Evolutionary conservation across 768 basidiomycete species (phyloP).

Genomic region (Rubroboletus pulcherrimus): DNA sequence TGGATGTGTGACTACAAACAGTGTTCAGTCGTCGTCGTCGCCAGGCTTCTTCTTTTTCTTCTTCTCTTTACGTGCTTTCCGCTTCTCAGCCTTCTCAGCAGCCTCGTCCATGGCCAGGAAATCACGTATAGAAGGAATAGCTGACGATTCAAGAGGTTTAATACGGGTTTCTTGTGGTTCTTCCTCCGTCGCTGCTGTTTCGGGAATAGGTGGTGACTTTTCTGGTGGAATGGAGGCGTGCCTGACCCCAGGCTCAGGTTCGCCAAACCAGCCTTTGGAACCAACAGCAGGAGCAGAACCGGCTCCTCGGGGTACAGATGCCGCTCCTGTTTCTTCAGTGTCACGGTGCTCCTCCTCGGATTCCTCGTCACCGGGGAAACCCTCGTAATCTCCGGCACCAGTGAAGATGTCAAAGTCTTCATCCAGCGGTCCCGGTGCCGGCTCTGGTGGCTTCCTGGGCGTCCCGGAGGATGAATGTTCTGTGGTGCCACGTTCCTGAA

Average conservation of each 20-base stretch:
- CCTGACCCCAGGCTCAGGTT: slow-evolving; percentile 31
- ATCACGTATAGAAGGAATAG: slow-evolving; percentile 78
- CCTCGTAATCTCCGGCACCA: slow-evolving; percentile 79
- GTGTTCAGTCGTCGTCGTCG: slow-evolving; percentile 31
- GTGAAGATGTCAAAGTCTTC: slow-evolving; percentile 86
- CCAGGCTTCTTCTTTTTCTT: slow-evolving; percentile 39
- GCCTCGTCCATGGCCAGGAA: slow-evolving; percentile 76
- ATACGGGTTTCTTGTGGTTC: slow-evolving; percentile 52
- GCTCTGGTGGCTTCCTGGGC: slow-evolving; percentile 10
- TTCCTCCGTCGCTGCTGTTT: slow-evolving; percentile 15
- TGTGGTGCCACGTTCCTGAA: background rate
- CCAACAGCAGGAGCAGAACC: slow-evolving; percentile 1
- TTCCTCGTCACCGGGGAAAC: slow-evolving; percentile 56
- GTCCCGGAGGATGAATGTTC: slow-evolving; percentile 7
- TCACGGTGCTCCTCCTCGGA: slow-evolving; percentile 36
- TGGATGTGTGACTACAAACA: background rate
- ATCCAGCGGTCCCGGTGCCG: slow-evolving; percentile 27
- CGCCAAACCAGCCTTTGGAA: slow-evolving; percentile 45
- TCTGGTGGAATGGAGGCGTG: slow-evolving; percentile 1
- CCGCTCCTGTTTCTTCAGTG: slow-evolving; percentile 12
- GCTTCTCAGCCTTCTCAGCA: slow-evolving; percentile 60
- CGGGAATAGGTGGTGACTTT: slow-evolving; percentile 13
- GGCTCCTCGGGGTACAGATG: slow-evolving; percentile 8
- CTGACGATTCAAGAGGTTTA: slow-evolving; percentile 73
- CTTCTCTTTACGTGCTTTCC: slow-evolving; percentile 74